phyloP scores from a whole-genome alignment of 164 flowering plant genomes.

The Kalanchoe fedtschenkoi region DNA sequence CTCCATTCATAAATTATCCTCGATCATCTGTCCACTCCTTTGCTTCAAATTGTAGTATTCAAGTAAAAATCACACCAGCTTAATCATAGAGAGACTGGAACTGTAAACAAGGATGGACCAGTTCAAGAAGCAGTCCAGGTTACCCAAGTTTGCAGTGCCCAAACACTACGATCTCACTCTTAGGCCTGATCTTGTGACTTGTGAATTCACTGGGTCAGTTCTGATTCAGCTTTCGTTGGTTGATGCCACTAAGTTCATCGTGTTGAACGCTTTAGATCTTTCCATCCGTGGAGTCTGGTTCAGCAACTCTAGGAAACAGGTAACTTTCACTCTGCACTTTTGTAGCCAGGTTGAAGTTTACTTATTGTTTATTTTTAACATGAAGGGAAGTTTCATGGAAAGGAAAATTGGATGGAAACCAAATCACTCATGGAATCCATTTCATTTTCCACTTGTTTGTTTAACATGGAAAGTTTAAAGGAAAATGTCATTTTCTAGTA shows the following conservation, averaged over 20 bases:
- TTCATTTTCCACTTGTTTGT: no score
- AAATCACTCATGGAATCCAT: no score
- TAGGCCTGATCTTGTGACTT: conserved; percentile 45
- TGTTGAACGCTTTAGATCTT: conserved; percentile 56
- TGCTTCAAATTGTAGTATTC: neutral
- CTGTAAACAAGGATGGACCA: conserved; percentile 16
- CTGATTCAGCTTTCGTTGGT: conserved; percentile 27
- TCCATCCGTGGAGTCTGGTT: conserved; percentile 22
- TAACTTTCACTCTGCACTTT: no score
- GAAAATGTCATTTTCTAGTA: no score
- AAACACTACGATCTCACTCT: conserved; percentile 49
- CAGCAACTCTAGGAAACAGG: conserved; percentile 13
- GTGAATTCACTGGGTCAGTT: conserved; percentile 50
- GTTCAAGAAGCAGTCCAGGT: conserved; percentile 46
- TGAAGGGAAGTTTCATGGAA: no score
- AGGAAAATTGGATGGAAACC: no score
- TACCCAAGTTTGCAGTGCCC: conserved; percentile 54
- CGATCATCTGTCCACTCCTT: no score
- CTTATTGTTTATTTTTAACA: neutral
- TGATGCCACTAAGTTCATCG: conserved; percentile 40
- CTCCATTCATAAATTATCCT: no score
- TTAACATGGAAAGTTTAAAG: no score
- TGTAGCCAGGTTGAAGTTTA: neutral
- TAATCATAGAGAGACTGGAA: neutral
- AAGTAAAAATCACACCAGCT: no score